Conservation (phyloP, 1,284 basidiomycete species). For the Ustilago bromivora region DNA sequence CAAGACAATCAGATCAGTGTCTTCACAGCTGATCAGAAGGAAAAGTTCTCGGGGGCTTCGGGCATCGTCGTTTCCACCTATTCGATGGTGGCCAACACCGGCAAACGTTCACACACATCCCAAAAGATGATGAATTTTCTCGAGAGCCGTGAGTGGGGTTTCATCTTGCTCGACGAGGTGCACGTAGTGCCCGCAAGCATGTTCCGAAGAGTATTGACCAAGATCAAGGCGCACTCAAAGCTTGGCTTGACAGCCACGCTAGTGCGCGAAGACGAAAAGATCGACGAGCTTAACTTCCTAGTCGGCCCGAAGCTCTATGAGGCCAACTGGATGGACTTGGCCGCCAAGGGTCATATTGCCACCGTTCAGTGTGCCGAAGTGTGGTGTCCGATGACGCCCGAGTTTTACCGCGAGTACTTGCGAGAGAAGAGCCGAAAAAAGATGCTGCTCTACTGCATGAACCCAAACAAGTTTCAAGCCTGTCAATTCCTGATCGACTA, state of each 20-base stretch:
- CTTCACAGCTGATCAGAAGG: constrained; percentile 68
- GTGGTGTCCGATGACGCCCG: constrained; percentile 99
- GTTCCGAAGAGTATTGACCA: constrained; percentile 69
- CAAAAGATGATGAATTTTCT: constrained; percentile 70
- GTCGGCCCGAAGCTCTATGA: constrained; percentile 99
- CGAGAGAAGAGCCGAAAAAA: constrained; percentile 90
- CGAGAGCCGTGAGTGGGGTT: constrained; percentile 69
- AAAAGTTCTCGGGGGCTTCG: constrained; percentile 68
- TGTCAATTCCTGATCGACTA: constrained; percentile 99
- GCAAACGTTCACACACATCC: constrained; percentile 68
- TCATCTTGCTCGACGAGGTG: constrained; percentile 69
- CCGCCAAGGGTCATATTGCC: constrained; percentile 98
- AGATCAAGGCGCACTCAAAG: constrained; percentile 69
- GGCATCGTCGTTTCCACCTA: constrained; percentile 70
- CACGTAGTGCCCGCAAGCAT: constrained; percentile 69
- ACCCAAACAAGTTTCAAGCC: constrained; percentile 98
- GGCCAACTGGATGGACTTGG: constrained; percentile 99
- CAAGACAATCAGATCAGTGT: constrained; percentile 69
- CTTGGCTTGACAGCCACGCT: constrained; percentile 77
- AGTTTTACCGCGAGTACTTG: constrained; percentile 98
- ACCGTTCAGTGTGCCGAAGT: constrained; percentile 98
- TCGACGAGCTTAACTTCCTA: constrained; percentile 97
- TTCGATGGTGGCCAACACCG: constrained; percentile 70
- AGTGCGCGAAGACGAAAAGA: constrained; percentile 99
- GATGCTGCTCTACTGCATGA: constrained; percentile 99